Conservation (phyloP, 352 stramenopile genomes). For the Phytopythium helicoides region DNA sequence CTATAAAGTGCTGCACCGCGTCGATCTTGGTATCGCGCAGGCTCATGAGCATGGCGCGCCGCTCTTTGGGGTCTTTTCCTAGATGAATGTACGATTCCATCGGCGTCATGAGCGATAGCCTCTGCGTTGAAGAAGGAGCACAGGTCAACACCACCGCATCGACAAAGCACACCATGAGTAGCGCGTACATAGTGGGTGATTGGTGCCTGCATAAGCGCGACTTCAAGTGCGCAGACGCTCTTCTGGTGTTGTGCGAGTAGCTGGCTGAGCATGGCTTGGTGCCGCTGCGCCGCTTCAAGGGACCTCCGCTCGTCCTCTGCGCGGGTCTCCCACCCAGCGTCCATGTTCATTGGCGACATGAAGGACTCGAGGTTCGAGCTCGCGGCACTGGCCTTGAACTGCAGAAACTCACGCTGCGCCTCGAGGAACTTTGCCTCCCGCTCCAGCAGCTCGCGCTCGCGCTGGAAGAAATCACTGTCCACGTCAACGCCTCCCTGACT, state of each 20-base stretch:
- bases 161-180: background rate
- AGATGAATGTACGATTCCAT: constrained; percentile 69
- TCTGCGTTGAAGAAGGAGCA: constrained; percentile 17
- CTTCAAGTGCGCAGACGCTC: constrained; percentile 37
- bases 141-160: constrained; percentile 4
- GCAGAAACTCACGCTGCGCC: constrained; percentile 52
- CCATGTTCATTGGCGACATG: background rate
- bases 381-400: constrained; percentile 34
- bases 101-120: constrained; percentile 59
- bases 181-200: constrained; percentile 57
- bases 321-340: constrained; percentile 3
- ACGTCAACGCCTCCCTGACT: background rate
- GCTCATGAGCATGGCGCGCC: constrained; percentile 36
- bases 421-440: constrained; percentile 55
- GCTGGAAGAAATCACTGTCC: constrained; percentile 3
- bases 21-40: constrained; percentile 55
- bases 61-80: constrained; percentile 29
- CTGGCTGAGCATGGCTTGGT: constrained; percentile 31
- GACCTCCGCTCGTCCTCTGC: constrained; percentile 20
- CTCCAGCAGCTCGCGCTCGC: constrained; percentile 34
- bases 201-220: constrained; percentile 37
- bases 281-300: constrained; percentile 22
- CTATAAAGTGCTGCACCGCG: constrained; percentile 32
- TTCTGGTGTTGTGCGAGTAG: constrained; percentile 36
- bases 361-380: background rate